Conservation (phyloP, 2,329 filamentous ascomycete genomes). For the Paramyrothecium roridum region DNA sequence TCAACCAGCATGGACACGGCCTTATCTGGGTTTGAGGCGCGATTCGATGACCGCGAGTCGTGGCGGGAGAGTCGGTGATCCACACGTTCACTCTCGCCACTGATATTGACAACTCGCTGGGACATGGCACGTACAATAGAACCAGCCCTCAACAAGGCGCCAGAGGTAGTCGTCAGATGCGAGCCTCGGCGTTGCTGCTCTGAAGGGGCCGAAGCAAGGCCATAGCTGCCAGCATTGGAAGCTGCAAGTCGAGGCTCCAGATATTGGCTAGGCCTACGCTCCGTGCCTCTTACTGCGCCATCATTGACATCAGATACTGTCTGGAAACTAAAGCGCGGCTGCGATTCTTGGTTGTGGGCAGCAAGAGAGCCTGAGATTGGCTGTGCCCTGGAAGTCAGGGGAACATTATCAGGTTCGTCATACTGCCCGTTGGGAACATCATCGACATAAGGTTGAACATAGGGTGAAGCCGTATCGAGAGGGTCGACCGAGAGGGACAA, state of each 20-base stretch:
- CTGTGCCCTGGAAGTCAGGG: constrained; percentile 53
- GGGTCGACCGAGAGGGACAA: constrained; percentile 24
- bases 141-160: constrained; percentile 65
- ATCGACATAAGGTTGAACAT: constrained; percentile 25
- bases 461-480: constrained; percentile 20
- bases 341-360: constrained; percentile 35
- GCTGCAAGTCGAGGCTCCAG: constrained; percentile 56
- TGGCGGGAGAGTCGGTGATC: constrained; percentile 66
- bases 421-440: constrained; percentile 29
- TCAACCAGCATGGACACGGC: constrained; percentile 36
- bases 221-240: constrained; percentile 52
- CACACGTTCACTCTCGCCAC: constrained; percentile 82
- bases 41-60: constrained; percentile 52
- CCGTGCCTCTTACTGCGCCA: constrained; percentile 45
- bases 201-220: constrained; percentile 51
- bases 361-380: constrained; percentile 50
- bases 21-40: constrained; percentile 18
- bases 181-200: constrained; percentile 47
- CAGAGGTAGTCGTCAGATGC: constrained; percentile 59
- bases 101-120: constrained; percentile 95
- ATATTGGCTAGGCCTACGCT: constrained; percentile 47
- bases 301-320: constrained; percentile 54
- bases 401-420: constrained; percentile 56
- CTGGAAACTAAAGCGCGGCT: constrained; percentile 53
- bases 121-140: constrained; percentile 86